Base-by-base conservation (phyloP, 179 eudicot genomes). In the Corrigiola litoralis region DNA sequence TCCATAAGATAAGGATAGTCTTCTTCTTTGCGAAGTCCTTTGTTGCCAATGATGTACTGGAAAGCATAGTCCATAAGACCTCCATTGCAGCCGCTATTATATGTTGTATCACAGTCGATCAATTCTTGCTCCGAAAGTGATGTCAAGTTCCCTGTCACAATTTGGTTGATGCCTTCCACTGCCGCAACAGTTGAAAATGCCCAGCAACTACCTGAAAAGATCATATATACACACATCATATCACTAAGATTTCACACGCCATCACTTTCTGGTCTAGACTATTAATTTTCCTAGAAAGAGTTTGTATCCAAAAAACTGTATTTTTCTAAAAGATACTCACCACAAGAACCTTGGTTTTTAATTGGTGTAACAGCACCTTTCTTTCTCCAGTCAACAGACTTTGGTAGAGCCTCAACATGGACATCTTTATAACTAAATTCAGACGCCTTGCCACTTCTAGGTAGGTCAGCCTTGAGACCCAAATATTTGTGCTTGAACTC, bases 11-110 rank as follows among this genome's bases (percentile, higher is more conserved):
- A 88, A 55, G 95, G 95, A 53, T 88, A 88, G 65, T 85, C 95
- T 17, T 83, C 88, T 65, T 88, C 95, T 59, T 76, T 85, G 42
- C 69, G 87, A 61, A 88, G 89, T 23, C 95, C 89, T 28, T 85
- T 85, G 49, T 71, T 83, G 27, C 65, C 49, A 13, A 81, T 78
- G 33, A 88, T 81, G 72, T 64, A 85, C 37, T 81, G 27, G 48
- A 85, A 88, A 28, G 91, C 91, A 59, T 88, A 84, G 67, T 88
- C 95, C 95, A 88, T 85, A 28, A 88, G 88, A 11, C 95, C 95
- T 38, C 95, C 90, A 63, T 69, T 85, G 78, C 95, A 87, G 4
- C 95, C 95, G 28, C 63, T 83, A 78, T 85, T 84, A 33, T 46
- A 73, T 17, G 68, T 72, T 2, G 81, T 85, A 79, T 85, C 89